A percentile compares a stretch with the other conserved stretches of the same genome.
These are phyloP conservation scores for Cladophialophora psammophila DNA, from an alignment of 2,329 filamentous ascomycete genomes.

Conservation along the genomic window DNA sequence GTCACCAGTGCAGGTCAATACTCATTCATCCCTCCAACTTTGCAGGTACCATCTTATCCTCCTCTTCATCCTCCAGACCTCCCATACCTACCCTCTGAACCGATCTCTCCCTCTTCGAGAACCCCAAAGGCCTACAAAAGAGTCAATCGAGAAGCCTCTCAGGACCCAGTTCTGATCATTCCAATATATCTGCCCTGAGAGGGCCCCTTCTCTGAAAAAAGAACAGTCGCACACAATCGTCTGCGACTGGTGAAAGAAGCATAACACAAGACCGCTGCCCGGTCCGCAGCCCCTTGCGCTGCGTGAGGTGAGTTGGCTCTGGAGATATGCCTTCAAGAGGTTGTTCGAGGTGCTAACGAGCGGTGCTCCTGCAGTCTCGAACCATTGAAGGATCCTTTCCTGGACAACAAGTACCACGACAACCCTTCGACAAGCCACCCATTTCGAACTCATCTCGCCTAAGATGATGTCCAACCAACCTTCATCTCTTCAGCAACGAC, in stretches of 20 bases:
- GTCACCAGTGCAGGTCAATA: constrained; percentile 19
- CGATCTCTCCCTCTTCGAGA: constrained; percentile 14
- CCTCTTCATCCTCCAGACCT: constrained; percentile 24
- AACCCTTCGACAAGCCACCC: constrained; percentile 52
- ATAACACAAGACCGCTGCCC: constrained; percentile 62
- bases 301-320: constrained; percentile 70
- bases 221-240: constrained; percentile 29
- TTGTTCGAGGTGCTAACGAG: constrained; percentile 11
- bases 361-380: constrained; percentile 40
- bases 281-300: constrained; percentile 80
- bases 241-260: constrained; percentile 40
- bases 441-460: constrained; percentile 74
- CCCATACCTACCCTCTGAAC: constrained; percentile 18
- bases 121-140: constrained; percentile 24
- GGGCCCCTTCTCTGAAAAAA: constrained; percentile 35
- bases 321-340: background rate
- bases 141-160: constrained; percentile 39
- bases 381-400: constrained; percentile 55
- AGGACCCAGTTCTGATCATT: constrained; percentile 32
- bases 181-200: constrained; percentile 37
- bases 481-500: constrained; percentile 75
- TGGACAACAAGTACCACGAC: constrained; percentile 52
- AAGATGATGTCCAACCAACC: constrained; percentile 81
- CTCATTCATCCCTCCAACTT: constrained; percentile 25
- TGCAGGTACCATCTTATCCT: constrained; percentile 16